Base-by-base conservation (phyloP, 176 grass and related monocot genomes). In the Coix lacrymajobi region DNA sequence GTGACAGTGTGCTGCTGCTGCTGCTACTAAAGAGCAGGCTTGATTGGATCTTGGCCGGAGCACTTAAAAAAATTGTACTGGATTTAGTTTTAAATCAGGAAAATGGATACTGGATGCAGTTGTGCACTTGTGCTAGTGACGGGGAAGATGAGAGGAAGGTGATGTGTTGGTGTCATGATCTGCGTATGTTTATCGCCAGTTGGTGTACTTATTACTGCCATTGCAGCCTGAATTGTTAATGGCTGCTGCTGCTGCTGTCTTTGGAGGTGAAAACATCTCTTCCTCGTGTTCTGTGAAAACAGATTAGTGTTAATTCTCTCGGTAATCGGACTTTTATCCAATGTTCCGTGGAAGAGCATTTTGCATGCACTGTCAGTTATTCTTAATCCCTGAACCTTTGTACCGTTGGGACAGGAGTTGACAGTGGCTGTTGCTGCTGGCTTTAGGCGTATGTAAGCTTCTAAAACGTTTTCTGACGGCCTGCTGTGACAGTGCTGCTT, bases 141-240 rank as follows among this genome's bases (percentile, higher is more conserved):
- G 54, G 72, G 79, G 88, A 93, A 96, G 87, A 82, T 83, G 88
- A 62, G 72, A 93, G 86, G 94, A 93, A 96, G 90, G 75, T 88
- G 90, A 75, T 86, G 71, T 77, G 62, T 63, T 79, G 84, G 54
- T 62, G 73, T 70, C 84, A 87, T 90, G 80, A 87, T 90, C 75
- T 74, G 30, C 73, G 52, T 40, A 79, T 79, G 79, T 83, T 86
- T 79, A 83, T 12, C 61, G 17, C 67, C 20, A 83, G 60, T 83
- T 75, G 84, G 9, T 19, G 88, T 83, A 90, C 84, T 83, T 79
- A 86, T 87, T 62, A 54, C 61, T 29, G 84, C 79, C 79, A 62
- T 86, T 31, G 63, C 68, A 58, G 67, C 15, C 66, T 6, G 39
- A 69, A 43, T 90, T 87, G 38, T 90, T 90, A 90, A 87, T 87